Conservation (phyloP, 179 eudicot genomes). For the Carnegiea gigantea region DNA sequence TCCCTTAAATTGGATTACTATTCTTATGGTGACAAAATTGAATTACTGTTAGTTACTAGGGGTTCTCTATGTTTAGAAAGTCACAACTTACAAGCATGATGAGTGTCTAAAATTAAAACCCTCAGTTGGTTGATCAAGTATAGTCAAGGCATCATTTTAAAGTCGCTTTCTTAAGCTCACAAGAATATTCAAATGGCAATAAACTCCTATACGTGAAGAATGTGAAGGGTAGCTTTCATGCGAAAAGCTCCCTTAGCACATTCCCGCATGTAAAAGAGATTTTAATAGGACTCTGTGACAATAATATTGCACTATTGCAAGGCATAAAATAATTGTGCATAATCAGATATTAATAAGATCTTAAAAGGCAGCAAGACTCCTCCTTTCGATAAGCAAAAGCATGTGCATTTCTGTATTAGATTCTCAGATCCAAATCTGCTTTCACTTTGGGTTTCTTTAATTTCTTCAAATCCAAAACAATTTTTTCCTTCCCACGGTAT, state of each 20-base stretch:
- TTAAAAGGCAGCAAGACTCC: neutral
- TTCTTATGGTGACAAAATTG: too few species aligned
- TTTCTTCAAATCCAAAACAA: constrained; percentile 2
- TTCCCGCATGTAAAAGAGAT: neutral
- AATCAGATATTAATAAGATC: constrained; percentile 1
- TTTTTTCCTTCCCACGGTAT: neutral
- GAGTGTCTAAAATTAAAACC: too few species aligned
- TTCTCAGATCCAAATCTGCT: constrained; percentile 20
- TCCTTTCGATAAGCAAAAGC: constrained; percentile 16
- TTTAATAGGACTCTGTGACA: neutral
- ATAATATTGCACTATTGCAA: neutral
- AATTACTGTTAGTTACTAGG: too few species aligned
- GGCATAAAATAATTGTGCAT: neutral
- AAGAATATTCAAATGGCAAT: neutral
- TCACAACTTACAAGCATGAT: too few species aligned
- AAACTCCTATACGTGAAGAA: neutral
- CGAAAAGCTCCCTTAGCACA: constrained; percentile 2
- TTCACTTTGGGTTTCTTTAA: neutral
- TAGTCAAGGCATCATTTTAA: neutral
- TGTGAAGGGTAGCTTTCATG: constrained; percentile 2
- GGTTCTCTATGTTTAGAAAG: too few species aligned
- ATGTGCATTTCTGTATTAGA: constrained; percentile 21
- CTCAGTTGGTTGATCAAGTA: neutral
- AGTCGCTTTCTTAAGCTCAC: neutral
- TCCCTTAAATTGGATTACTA: too few species aligned